These are phyloP conservation scores for Rubia tinctorum DNA, from an alignment of 305 asterid genomes.

Conservation along the genomic window DNA sequence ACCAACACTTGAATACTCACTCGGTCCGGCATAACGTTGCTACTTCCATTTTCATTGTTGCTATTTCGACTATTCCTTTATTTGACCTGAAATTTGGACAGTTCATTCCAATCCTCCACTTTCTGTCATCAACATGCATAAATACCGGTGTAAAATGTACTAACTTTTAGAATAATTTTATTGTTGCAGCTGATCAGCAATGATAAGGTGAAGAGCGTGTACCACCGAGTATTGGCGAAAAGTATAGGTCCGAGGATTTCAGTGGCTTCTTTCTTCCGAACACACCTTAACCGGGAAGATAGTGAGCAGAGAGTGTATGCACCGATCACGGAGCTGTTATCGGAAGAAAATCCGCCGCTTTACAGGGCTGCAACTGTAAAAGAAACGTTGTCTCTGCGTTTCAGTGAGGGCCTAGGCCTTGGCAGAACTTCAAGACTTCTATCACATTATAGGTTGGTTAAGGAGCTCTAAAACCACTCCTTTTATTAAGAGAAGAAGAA, in stretches of 20 bases:
- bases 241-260: conserved; percentile 22
- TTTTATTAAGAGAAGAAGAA: too few relatives aligned
- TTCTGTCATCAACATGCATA: too few relatives aligned
- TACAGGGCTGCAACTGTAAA: conserved; percentile 12
- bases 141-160: not conserved
- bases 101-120: too few relatives aligned
- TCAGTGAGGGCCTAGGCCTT: conserved; percentile 4
- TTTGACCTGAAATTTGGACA: too few relatives aligned
- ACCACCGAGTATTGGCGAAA: conserved; percentile 55
- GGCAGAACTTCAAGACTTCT: conserved; percentile 4
- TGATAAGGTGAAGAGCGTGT: conserved; percentile 50
- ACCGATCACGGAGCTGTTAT: conserved; percentile 24
- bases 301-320: conserved; percentile 16
- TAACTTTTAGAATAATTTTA: not conserved
- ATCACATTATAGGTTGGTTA: conserved; percentile 8
- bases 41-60: too few relatives aligned
- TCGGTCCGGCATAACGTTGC: too few relatives aligned
- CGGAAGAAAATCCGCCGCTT: conserved; percentile 23
- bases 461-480: not conserved
- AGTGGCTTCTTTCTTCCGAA: conserved; percentile 22
- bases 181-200: conserved; percentile 31
- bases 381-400: conserved; percentile 1
- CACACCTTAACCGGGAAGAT: conserved; percentile 9
- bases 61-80: too few relatives aligned
- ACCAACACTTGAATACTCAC: not conserved